Base-by-base conservation (phyloP, 208 protist genomes). In the Leishmania major region DNA sequence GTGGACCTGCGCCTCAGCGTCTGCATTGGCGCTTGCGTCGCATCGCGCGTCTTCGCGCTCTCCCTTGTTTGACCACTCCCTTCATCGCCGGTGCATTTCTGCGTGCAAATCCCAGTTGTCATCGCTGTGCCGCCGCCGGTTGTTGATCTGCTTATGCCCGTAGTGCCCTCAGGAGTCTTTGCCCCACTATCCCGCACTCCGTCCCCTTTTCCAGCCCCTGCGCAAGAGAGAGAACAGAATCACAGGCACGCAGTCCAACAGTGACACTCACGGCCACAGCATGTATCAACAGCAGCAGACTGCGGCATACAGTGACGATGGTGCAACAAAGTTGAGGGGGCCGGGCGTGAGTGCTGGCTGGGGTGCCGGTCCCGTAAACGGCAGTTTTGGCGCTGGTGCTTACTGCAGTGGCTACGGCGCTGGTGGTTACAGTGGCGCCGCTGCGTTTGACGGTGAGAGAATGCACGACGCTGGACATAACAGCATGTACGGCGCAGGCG, bases 401-500 rank as follows among this genome's bases (percentile, higher is more conserved):
- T 86, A 87, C 59, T 78, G 77, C 59, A 75, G 80, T n/a, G 82
- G 76, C 72, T 77, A 82, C 49, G 69, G 62, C 40, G 84, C 47
- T 10, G 81, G 80, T 31, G 64, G 57, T 37, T 77, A 82, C 59
- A 69, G 57, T 49, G 85, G 87, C 28, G 86, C 84, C 55, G 77
- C 76, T 10, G 75, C 55, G 7, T 80, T 59, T 35, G 81, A 53
- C 51, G 62, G 75, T 57, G 83, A 79, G 51, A 82, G 57, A 71
- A 88, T 88, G 87, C 82, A 87, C 55, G 89, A 87, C 67, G 77
- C 83, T 17, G 82, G 67, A n/a, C 77, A 79, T 70, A 79, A 75
- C 71, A 88, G 70, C 75, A 89, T 91, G 88, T 86, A 89, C 67
- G 92, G 88, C 53, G 85, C 77, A 10, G 79, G 80, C 70, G 86